These are phyloP conservation scores for Allantophomopsis lycopodina DNA, from an alignment of 2,329 filamentous ascomycete genomes.

Conservation along the genomic window DNA sequence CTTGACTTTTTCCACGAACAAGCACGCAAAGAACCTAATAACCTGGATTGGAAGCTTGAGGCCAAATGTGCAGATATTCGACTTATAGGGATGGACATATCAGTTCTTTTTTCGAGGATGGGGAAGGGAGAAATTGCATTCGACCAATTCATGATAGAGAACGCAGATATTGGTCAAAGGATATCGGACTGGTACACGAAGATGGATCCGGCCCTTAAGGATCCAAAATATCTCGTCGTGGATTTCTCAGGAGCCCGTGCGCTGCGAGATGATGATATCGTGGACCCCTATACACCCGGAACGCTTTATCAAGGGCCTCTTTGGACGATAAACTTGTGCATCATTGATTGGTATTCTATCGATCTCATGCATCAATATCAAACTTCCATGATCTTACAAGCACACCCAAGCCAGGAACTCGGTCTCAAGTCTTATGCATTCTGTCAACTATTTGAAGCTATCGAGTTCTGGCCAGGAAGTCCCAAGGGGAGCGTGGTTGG, in stretches of 20 bases:
- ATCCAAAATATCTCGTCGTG: slow-evolving; percentile 47
- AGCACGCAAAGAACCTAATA: slow-evolving; percentile 41
- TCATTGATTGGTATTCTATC: slow-evolving; percentile 66
- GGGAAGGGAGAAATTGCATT: slow-evolving; percentile 48
- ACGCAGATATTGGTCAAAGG: slow-evolving; percentile 33
- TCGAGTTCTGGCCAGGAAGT: slow-evolving; percentile 57
- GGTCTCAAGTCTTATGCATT: slow-evolving; percentile 50
- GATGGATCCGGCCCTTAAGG: slow-evolving; percentile 47
- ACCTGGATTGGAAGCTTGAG: slow-evolving; percentile 53
- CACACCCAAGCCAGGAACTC: slow-evolving; percentile 36
- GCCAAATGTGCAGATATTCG: slow-evolving; percentile 52
- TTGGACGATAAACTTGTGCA: slow-evolving; percentile 61
- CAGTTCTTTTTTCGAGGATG: slow-evolving; percentile 59
- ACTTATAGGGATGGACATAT: slow-evolving; percentile 68
- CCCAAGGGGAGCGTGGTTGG: slow-evolving; percentile 59
- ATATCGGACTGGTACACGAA: slow-evolving; percentile 36
- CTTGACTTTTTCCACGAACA: slow-evolving; percentile 45
- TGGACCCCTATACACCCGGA: slow-evolving; percentile 58
- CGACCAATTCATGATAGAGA: slow-evolving; percentile 51
- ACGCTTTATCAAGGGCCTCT: slow-evolving; percentile 57
- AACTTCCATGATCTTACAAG: slow-evolving; percentile 39
- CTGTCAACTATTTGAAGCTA: slow-evolving; percentile 67
- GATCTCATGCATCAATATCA: slow-evolving; percentile 73
- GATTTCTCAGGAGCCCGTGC: slow-evolving; percentile 42
- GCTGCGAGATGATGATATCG: slow-evolving; percentile 48